phyloP scores from a whole-genome alignment of 495 filamentous ascomycete genomes.

The Cercophora newfieldiana region DNA sequence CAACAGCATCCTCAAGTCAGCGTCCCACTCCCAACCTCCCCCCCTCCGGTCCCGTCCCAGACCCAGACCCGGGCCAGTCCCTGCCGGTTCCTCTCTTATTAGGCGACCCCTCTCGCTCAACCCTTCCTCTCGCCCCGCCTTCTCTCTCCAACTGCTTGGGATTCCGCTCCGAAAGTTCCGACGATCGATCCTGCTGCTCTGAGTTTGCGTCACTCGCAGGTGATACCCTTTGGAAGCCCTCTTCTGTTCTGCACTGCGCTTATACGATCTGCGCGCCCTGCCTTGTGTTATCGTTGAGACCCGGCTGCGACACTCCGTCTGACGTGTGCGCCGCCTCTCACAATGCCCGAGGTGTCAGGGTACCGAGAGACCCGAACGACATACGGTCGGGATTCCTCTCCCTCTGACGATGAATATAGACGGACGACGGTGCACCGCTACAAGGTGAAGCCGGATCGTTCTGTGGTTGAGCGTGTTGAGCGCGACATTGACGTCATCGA shows the following conservation, averaged over 20 bases:
- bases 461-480: slow-evolving; percentile 37
- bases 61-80: not conserved
- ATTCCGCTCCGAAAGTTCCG: slow-evolving; percentile 3
- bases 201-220: not conserved
- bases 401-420: slow-evolving; percentile 50
- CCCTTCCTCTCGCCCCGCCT: not conserved
- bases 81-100: slow-evolving; percentile 6
- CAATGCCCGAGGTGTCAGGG: slow-evolving; percentile 47
- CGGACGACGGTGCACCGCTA: slow-evolving; percentile 56
- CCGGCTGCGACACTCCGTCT: not conserved
- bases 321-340: slow-evolving; percentile 6
- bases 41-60: not conserved
- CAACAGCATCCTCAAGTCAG: slow-evolving; percentile 1
- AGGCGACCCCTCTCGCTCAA: not conserved
- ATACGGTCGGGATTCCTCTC: slow-evolving; percentile 47
- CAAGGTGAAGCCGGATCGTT: slow-evolving; percentile 47
- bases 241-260: not conserved
- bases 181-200: not conserved
- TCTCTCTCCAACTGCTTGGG: not conserved
- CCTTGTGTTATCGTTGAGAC: not conserved
- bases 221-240: not conserved
- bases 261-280: not conserved
- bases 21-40: slow-evolving; percentile 2
- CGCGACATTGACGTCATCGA: slow-evolving; percentile 49
- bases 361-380: slow-evolving; percentile 42